phyloP scores from a whole-genome alignment of 2,329 filamentous ascomycete species.

The Diaporthe sp. region DNA sequence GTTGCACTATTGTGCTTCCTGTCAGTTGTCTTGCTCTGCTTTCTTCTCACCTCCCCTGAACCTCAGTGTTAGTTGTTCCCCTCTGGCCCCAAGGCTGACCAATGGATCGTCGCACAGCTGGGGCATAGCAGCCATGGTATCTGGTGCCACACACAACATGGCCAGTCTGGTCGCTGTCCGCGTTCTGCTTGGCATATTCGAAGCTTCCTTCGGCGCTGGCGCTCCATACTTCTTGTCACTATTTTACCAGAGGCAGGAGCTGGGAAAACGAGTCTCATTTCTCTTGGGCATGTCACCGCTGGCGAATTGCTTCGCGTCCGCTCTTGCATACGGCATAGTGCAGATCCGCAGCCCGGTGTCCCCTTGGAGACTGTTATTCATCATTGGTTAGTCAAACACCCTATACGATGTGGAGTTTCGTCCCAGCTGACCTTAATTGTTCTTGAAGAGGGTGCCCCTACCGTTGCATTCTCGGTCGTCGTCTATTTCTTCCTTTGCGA shows the following conservation, averaged over 20 bases:
- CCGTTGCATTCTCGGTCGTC: background rate
- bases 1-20: background rate
- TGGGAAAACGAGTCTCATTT: background rate
- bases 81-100: background rate
- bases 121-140: background rate
- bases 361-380: background rate
- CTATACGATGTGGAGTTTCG: no score
- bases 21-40: background rate
- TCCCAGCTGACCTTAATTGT: background rate
- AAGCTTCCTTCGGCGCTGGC: background rate
- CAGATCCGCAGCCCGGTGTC: background rate
- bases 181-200: background rate
- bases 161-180: background rate
- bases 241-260: background rate
- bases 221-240: background rate
- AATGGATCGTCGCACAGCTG: background rate
- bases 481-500: background rate
- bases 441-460: background rate
- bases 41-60: background rate
- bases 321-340: background rate
- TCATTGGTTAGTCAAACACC: background rate
- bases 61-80: fast-evolving
- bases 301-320: background rate
- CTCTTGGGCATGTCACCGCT: background rate
- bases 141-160: background rate